Conservation (phyloP, 257 asterid genomes). For the Solanum tarijense region DNA sequence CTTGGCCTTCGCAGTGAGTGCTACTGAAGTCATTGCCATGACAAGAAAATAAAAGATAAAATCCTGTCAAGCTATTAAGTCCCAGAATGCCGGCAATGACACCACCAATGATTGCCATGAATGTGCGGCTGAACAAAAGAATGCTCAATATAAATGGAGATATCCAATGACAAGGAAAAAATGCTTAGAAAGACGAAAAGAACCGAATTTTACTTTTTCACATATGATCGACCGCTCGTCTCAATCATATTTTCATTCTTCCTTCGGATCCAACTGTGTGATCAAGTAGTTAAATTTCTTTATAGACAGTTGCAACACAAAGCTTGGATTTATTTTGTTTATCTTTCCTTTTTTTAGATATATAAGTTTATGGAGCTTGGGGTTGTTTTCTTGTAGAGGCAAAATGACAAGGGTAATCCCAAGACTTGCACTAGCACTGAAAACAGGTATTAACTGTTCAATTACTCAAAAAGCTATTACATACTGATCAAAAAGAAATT, state of each 20-base stretch:
- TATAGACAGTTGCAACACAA: background rate
- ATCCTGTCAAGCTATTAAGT: constrained; percentile 59
- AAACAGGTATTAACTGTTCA: background rate
- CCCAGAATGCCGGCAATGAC: constrained; percentile 77
- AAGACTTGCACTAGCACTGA: background rate
- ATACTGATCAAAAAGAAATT: background rate
- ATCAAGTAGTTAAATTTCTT: background rate
- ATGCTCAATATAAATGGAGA: background rate
- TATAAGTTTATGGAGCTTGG: background rate
- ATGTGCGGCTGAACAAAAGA: constrained; percentile 58
- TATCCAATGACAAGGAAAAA: background rate
- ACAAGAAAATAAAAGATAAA: constrained; percentile 64
- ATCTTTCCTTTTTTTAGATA: background rate
- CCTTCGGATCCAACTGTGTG: background rate
- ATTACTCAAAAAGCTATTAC: background rate
- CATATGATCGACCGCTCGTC: background rate
- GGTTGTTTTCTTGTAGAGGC: background rate
- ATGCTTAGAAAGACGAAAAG: background rate
- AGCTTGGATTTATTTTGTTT: background rate
- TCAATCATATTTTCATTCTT: background rate
- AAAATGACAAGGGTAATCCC: background rate
- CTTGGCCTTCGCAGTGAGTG: constrained; percentile 78
- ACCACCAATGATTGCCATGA: constrained; percentile 90
- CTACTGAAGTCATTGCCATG: constrained; percentile 74
- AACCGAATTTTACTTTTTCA: background rate